A percentile compares a stretch with the other conserved stretches of the same genome.
phyloP scores from a whole-genome alignment of 441 rosid species.

The Erodium texanum region DNA sequence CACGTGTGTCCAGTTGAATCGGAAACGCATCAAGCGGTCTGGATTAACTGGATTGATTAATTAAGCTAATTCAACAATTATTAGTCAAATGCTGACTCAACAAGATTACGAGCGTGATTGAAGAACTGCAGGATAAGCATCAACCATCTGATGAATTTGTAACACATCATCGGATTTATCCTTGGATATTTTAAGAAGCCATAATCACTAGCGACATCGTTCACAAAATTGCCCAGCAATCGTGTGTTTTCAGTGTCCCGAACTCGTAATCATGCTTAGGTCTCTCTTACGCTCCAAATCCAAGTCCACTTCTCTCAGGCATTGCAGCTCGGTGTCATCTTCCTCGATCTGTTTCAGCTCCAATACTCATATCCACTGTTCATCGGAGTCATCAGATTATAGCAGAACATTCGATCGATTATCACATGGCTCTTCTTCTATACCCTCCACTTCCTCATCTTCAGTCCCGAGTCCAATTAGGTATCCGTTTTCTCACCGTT shows the following conservation, averaged over 20 bases:
- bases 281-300: constrained; percentile 27
- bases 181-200: no score
- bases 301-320: constrained; percentile 17
- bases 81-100: no score
- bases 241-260: background rate
- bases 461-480: constrained; percentile 20
- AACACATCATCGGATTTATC: background rate
- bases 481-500: constrained; percentile 16
- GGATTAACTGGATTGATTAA: background rate
- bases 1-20: no score
- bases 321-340: constrained; percentile 16
- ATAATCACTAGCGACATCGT: background rate
- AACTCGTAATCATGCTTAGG: constrained; percentile 36
- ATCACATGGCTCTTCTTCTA: background rate
- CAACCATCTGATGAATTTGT: background rate
- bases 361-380: constrained; percentile 14
- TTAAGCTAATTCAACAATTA: no score
- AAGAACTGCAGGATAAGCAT: no score
- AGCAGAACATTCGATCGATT: background rate
- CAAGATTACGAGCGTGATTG: no score
- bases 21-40: background rate
- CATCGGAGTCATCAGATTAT: constrained; percentile 5
- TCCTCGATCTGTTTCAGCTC: constrained; percentile 5
- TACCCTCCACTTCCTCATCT: background rate
- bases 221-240: background rate